Conservation (phyloP, 768 basidiomycete genomes). For the Fomitopsis serialis region DNA sequence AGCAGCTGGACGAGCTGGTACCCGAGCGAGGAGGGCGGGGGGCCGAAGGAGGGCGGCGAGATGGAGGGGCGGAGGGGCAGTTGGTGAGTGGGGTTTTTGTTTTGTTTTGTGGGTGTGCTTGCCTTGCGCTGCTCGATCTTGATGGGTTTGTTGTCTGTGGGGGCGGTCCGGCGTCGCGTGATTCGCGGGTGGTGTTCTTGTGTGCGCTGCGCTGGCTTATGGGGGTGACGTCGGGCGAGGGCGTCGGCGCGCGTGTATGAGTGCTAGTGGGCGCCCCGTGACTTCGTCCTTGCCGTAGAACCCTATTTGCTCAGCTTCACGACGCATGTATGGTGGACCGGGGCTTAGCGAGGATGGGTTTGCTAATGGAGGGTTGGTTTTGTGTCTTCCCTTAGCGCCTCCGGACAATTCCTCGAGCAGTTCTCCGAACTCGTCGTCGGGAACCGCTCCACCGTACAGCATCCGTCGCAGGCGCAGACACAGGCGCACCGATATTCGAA, state of each 20-base stretch:
- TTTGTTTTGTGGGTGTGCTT: background rate
- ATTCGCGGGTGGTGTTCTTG: background rate
- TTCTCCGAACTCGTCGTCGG: slow-evolving; percentile 19
- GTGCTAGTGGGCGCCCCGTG: too few species aligned
- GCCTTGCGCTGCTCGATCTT: too few species aligned
- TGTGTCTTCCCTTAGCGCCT: slow-evolving; percentile 9
- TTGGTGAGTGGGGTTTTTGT: background rate
- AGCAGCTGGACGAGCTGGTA: slow-evolving; percentile 24
- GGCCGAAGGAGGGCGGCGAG: slow-evolving; percentile 8
- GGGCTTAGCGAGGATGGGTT: too few species aligned
- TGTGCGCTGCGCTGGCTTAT: background rate
- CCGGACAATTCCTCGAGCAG: slow-evolving; percentile 16
- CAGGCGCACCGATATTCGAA: slow-evolving; percentile 2
- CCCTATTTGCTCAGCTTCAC: background rate
- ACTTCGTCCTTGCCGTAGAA: background rate
- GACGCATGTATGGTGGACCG: too few species aligned
- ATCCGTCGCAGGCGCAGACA: slow-evolving; percentile 4
- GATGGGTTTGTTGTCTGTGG: background rate
- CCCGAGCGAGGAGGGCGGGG: slow-evolving; percentile 17
- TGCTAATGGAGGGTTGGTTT: too few species aligned
- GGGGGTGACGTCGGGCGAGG: background rate
- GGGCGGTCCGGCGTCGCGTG: background rate
- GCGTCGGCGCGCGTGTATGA: background rate
- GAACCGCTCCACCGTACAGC: background rate
- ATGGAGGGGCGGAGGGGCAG: background rate